Conservation (phyloP, 2,329 filamentous ascomycete species). For the Apiospora saccharicola region DNA sequence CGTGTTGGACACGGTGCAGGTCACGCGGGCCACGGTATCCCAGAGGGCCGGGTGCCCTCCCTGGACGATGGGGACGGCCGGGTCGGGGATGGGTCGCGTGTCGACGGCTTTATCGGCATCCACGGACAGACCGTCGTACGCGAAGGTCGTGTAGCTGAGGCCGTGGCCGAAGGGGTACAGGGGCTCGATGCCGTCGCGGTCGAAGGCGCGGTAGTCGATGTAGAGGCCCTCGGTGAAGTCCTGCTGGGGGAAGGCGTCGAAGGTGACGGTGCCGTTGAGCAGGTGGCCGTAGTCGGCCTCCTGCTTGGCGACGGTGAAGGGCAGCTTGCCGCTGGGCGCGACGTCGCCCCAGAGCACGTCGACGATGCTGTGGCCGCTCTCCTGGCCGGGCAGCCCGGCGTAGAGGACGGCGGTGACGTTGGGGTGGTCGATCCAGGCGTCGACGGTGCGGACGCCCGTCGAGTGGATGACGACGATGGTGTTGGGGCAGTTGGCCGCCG, state of each 20-base stretch:
- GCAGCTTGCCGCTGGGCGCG: conserved; percentile 38
- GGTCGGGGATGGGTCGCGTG: not conserved
- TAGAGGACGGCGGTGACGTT: conserved; percentile 79
- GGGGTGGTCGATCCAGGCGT: conserved; percentile 80
- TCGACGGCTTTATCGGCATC: conserved; percentile 43
- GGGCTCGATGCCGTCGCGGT: conserved; percentile 74
- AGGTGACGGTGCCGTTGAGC: conserved; percentile 63
- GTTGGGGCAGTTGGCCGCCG: conserved; percentile 32
- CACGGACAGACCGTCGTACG: conserved; percentile 33
- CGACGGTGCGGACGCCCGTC: conserved; percentile 66
- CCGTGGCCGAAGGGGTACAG: conserved; percentile 87
- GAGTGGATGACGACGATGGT: conserved; percentile 76
- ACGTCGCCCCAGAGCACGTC: conserved; percentile 68
- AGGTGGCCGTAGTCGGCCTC: conserved; percentile 60
- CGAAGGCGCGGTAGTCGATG: conserved; percentile 90
- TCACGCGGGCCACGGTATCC: conserved; percentile 56
- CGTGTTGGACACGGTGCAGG: conserved; percentile 70
- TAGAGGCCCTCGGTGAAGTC: conserved; percentile 83
- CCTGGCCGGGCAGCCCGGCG: conserved; percentile 82
- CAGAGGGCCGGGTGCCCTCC: conserved; percentile 58
- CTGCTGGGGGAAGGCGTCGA: conserved; percentile 66
- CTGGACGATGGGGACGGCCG: conserved; percentile 44
- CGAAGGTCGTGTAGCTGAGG: conserved; percentile 78
- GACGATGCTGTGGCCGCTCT: conserved; percentile 78
- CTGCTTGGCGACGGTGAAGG: conserved; percentile 42